Evolutionary conservation across 2,329 filamentous ascomycete species (phyloP).

Genomic region (Beauveria australis): DNA sequence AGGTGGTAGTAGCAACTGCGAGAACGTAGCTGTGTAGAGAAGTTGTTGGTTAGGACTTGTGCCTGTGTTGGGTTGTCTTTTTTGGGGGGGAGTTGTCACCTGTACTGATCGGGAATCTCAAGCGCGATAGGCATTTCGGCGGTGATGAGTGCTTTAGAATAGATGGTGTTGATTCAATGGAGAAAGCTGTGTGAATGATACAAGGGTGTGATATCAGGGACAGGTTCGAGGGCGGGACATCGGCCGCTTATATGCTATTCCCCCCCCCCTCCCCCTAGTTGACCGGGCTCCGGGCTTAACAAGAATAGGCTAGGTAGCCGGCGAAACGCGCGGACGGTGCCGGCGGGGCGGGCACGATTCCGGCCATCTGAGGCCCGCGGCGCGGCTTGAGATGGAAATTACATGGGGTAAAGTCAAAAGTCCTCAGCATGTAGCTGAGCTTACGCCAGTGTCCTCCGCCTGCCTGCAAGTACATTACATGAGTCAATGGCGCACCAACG

Average conservation of each 20-base stretch:
- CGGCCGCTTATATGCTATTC: neutral
- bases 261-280: neutral
- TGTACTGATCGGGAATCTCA: constrained; percentile 40
- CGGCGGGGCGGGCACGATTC: too few species aligned
- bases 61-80: neutral
- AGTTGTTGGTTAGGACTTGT: constrained; percentile 1
- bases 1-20: constrained; percentile 45
- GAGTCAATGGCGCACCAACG: too few species aligned
- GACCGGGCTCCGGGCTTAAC: neutral
- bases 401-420: neutral
- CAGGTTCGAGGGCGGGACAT: neutral
- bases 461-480: neutral
- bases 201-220: neutral
- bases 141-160: neutral
- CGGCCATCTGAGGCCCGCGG: neutral
- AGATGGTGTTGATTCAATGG: neutral
- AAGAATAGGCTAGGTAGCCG: neutral
- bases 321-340: neutral
- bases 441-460: neutral
- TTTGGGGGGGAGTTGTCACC: constrained; percentile 28
- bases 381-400: neutral
- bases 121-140: constrained; percentile 35
- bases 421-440: neutral
- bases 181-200: neutral
- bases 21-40: constrained; percentile 49